Evolutionary conservation across 129 eudicot genomes (phyloP).

Genomic region (Arctium lappa): DNA sequence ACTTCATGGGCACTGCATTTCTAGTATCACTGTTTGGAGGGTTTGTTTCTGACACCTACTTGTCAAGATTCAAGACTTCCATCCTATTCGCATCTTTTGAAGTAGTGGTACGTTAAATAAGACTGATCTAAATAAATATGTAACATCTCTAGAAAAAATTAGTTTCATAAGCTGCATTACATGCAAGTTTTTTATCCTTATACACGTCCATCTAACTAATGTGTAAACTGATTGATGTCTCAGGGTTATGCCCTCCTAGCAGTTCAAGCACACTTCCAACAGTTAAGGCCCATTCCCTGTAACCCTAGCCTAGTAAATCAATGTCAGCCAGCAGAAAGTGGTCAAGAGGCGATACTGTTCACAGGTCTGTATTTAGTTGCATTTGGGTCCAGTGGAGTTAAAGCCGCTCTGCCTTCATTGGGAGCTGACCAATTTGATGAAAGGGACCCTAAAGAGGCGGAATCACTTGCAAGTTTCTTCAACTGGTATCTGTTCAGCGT

Average conservation of each 20-base stretch:
- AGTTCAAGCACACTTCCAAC: slow-evolving; percentile 63
- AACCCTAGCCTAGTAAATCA: slow-evolving; percentile 32
- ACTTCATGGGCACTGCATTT: slow-evolving; percentile 70
- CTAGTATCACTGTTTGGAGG: slow-evolving; percentile 68
- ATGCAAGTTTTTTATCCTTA: neutral
- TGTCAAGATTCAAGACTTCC: slow-evolving; percentile 67
- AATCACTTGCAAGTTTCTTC: slow-evolving; percentile 61
- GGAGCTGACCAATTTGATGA: slow-evolving; percentile 89
- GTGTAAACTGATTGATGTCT: neutral
- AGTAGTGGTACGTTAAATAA: slow-evolving; percentile 48
- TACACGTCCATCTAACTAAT: neutral
- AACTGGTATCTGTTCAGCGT: slow-evolving; percentile 59
- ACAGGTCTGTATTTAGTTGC: slow-evolving; percentile 65
- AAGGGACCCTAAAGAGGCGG: slow-evolving; percentile 54
- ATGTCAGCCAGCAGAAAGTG: slow-evolving; percentile 50
- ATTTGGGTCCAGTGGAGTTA: slow-evolving; percentile 61
- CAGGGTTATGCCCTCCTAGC: slow-evolving; percentile 74
- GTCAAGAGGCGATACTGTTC: slow-evolving; percentile 54
- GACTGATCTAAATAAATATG: neutral
- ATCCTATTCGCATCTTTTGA: slow-evolving; percentile 58
- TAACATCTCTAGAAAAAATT: neutral
- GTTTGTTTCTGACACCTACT: slow-evolving; percentile 71
- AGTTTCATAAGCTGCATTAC: neutral
- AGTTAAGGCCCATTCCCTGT: slow-evolving; percentile 71
- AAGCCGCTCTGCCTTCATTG: slow-evolving; percentile 65